Base-by-base conservation (phyloP, 495 filamentous ascomycete species). In the Corynascus novoguineensis region DNA sequence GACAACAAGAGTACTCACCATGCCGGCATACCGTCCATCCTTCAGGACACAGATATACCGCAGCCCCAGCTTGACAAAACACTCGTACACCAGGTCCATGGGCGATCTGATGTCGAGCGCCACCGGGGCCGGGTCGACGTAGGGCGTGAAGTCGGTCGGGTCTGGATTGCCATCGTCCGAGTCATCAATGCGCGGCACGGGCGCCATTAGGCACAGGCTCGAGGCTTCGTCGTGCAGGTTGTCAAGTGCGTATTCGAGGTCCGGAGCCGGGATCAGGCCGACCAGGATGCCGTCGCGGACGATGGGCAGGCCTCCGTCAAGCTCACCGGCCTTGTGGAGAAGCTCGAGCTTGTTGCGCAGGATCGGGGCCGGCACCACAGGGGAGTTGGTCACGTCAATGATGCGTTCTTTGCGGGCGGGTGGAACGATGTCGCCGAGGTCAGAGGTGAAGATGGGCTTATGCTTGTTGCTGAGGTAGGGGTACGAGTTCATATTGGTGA, bases 401-500 rank as follows among this genome's bases (percentile, higher is more conserved):
- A 91, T 75, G 34, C 92, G 81, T 62, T 89, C 83, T 41, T 78
- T 76, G 12, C 88, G 86, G 5, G 86, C 72, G 9, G 84, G 83
- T 3, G 87, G 84, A 5, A 90, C 88, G 42, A 98, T 95, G 52
- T 96, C 92, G 15, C 84, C 86, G 4, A 98, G 79, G 38, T 89
- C 84, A 5, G 85, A 82, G 8, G 91, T 95, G 70, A 95, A 93
- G 25, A 92, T 75, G 5, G 91, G 89, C 47, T 92, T 90, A 50
- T 90, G 81, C 65, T 97, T 98, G 73, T 90, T 95, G 73, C 95
- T 90, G 27, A 98, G 81, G 73, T 91, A 95, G 1, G 93, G 93
- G 61, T 97, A 98, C 10, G 90, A 87, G 70, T 98, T 97, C 85
- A 98, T 90, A 61, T 95, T 90, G 0, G 92, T 97, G 27, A 98